Percentiles rank a stretch among this genome's conserved stretches.
Conservation (phyloP, 495 filamentous ascomycete genomes). For the Penicillium steckii region DNA sequence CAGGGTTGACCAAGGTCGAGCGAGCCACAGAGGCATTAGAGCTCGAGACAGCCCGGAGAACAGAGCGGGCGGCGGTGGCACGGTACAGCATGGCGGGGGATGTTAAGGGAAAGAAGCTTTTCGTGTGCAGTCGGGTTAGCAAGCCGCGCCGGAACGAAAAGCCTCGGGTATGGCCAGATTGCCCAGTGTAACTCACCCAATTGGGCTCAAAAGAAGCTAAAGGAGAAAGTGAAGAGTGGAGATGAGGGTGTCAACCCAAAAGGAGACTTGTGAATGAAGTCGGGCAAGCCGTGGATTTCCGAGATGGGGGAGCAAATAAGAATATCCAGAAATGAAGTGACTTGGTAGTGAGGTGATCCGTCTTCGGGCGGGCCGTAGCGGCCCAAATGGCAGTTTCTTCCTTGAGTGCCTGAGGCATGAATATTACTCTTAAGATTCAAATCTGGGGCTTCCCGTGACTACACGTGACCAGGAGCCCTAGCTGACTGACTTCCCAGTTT, state of each 20-base stretch:
- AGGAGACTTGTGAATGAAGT: conserved; percentile 33
- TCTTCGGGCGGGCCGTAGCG: conserved; percentile 30
- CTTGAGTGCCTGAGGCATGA: conserved; percentile 27
- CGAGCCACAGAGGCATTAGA: conserved; percentile 48
- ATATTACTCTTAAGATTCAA: too few relatives aligned
- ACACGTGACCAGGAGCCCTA: conserved; percentile 19
- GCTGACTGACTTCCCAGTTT: too few relatives aligned
- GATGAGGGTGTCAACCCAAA: conserved; percentile 37
- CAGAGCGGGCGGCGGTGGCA: conserved; percentile 45
- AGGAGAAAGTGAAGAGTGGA: conserved; percentile 30
- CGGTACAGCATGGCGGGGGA: conserved; percentile 48
- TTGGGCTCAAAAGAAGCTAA: conserved; percentile 29
- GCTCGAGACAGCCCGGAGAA: conserved; percentile 46
- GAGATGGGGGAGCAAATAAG: conserved; percentile 34
- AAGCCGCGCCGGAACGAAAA: conserved; percentile 29
- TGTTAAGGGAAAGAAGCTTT: conserved; percentile 26
- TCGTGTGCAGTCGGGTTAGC: conserved; percentile 37
- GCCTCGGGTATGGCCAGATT: conserved; percentile 29
- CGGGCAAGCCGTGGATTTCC: conserved; percentile 33
- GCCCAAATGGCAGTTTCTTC: conserved; percentile 27
- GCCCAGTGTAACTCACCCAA: conserved; percentile 32
- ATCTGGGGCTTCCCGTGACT: conserved; percentile 9
- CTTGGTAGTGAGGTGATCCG: conserved; percentile 41
- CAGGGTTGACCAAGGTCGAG: conserved; percentile 38
- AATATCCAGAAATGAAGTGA: conserved; percentile 38